Percentiles rank a stretch among this genome's conserved stretches.
These are phyloP conservation scores for Curvularia sp. DNA, from an alignment of 2,329 filamentous ascomycete species.

Conservation along the genomic window DNA sequence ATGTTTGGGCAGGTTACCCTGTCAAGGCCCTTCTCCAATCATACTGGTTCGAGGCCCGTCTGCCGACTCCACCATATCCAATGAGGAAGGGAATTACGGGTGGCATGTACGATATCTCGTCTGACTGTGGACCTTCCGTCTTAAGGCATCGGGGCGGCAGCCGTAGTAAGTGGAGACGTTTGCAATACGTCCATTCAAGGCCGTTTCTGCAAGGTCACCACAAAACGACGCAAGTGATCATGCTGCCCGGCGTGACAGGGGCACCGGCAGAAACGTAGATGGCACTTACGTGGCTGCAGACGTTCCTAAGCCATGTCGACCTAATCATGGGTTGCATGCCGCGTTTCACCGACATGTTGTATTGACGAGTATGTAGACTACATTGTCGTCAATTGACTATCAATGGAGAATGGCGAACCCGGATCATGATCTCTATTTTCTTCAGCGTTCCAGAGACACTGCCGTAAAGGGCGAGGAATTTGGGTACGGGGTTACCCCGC, in stretches of 20 bases:
- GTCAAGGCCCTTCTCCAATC: constrained; percentile 16
- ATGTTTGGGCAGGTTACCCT: constrained; percentile 10
- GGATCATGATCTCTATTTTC: background rate
- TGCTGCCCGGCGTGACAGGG: constrained; percentile 10
- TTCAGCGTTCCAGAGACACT: background rate
- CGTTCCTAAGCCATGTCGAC: constrained; percentile 17
- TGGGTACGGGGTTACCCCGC: constrained; percentile 30
- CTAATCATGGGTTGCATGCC: constrained; percentile 3
- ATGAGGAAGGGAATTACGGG: constrained; percentile 25
- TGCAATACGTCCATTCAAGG: constrained; percentile 11
- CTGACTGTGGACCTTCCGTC: constrained; percentile 26
- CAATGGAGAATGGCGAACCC: background rate
- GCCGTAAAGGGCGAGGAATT: background rate
- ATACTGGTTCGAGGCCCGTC: constrained; percentile 3
- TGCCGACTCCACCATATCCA: constrained; percentile 8
- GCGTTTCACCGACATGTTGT: background rate
- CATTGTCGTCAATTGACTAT: background rate
- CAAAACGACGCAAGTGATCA: constrained; percentile 16
- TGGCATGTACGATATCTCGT: constrained; percentile 14
- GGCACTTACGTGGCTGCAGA: constrained; percentile 21
- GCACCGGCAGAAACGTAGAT: constrained; percentile 10
- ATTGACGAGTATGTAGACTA: background rate
- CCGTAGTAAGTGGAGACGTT: constrained; percentile 14
- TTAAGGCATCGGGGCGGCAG: constrained; percentile 20
- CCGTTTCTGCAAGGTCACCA: constrained; percentile 20